A percentile compares a stretch with the other conserved stretches of the same genome.
Conservation (phyloP, 1,139 yeast genomes). For the Kodamaea sp. region DNA sequence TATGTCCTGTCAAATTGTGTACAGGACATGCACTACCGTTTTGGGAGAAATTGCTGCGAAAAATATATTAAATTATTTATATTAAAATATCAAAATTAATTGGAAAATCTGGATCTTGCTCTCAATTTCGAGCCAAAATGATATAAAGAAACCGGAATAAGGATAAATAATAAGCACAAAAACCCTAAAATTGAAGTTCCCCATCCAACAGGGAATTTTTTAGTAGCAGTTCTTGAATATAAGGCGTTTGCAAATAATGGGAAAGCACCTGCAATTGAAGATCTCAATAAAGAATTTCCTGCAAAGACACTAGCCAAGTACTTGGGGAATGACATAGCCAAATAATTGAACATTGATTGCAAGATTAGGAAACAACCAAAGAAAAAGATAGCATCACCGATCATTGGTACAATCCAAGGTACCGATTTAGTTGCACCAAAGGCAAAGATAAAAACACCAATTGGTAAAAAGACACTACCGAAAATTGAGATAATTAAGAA, state of each 20-base stretch:
- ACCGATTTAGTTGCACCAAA: conserved; percentile 42
- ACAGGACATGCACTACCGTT: no score
- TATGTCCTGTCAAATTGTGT: no score
- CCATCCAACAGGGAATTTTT: conserved; percentile 53
- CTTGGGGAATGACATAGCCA: conserved; percentile 17
- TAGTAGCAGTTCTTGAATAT: conserved; percentile 13
- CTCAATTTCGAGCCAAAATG: conserved; percentile 47
- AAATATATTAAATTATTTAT: no score
- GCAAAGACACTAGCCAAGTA: no score
- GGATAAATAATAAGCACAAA: conserved; percentile 37
- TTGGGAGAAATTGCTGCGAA: no score
- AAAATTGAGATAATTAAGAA: conserved; percentile 41
- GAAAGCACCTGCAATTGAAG: no score
- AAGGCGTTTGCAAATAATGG: no score
- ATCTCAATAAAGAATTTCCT: no score
- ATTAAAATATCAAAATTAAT: no score
- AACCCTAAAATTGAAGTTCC: conserved; percentile 49
- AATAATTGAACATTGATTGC: conserved; percentile 37
- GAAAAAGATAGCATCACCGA: conserved; percentile 36
- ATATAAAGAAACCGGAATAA: conserved; percentile 45
- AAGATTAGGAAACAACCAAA: no score
- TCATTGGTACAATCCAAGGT: conserved; percentile 47
- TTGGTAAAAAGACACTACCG: conserved; percentile 40
- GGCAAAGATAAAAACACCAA: conserved; percentile 45
- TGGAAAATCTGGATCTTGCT: conserved; percentile 35